phyloP scores from a whole-genome alignment of 2,329 filamentous ascomycete genomes.

The Dryadomyces quercus-mongolicae region DNA sequence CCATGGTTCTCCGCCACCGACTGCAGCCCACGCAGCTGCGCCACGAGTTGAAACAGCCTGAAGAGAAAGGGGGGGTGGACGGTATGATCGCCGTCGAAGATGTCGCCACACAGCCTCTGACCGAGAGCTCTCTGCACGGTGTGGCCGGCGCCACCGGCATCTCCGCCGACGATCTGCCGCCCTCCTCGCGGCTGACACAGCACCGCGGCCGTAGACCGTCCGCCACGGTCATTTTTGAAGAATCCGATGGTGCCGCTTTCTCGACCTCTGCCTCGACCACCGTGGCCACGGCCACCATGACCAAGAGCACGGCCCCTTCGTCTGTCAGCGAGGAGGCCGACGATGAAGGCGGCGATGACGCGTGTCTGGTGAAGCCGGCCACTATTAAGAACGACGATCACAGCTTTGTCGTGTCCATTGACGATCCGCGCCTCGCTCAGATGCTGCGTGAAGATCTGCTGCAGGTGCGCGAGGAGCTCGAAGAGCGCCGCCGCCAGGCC shows the following conservation, averaged over 20 bases:
- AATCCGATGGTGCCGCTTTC: neutral
- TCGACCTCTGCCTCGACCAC: neutral
- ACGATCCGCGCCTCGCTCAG: slow-evolving; percentile 28
- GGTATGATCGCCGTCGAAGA: neutral
- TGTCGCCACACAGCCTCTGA: too few species aligned
- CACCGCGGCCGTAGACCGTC: slow-evolving; percentile 7
- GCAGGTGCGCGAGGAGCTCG: slow-evolving; percentile 15
- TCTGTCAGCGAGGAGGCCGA: neutral
- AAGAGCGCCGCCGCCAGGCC: neutral
- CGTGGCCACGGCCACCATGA: neutral
- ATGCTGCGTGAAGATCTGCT: slow-evolving; percentile 20
- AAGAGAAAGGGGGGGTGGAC: neutral
- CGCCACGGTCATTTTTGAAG: slow-evolving; percentile 12
- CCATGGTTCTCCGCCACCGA: slow-evolving; percentile 13
- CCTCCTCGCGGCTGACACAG: neutral
- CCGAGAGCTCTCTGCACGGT: too few species aligned
- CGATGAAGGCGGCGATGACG: neutral
- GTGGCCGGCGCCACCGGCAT: neutral
- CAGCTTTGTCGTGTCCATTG: slow-evolving; percentile 17
- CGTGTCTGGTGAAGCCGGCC: neutral
- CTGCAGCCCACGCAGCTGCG: slow-evolving; percentile 6
- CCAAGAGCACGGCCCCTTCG: neutral
- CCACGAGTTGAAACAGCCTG: slow-evolving; percentile 5
- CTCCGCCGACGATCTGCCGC: too few species aligned
- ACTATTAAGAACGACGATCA: neutral